Evolutionary conservation across 2,329 filamentous ascomycete species (phyloP).

Genomic region (Neonectria punicea): DNA sequence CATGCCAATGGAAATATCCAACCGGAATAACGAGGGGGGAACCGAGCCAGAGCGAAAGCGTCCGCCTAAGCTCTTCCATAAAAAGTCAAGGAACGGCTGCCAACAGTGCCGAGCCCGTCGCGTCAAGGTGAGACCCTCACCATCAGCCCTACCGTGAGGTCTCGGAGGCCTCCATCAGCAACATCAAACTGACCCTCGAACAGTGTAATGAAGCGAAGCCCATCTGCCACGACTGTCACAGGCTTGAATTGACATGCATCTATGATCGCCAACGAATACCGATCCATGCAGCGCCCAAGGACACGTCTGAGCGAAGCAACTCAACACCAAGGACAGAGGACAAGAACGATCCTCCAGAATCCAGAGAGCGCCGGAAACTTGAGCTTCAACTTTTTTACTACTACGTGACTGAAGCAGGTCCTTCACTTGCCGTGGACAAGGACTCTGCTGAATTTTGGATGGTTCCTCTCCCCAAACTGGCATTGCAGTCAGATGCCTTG

Average conservation of each 20-base stretch:
- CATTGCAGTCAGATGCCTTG: constrained; percentile 5
- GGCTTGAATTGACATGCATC: constrained; percentile 14
- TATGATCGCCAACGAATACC: constrained; percentile 13
- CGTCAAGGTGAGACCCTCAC: constrained; percentile 11
- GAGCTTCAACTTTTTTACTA: constrained; percentile 16
- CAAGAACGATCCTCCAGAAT: constrained; percentile 16
- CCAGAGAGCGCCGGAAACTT: constrained; percentile 15
- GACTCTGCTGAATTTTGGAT: not conserved
- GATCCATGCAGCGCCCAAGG: not conserved
- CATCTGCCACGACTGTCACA: constrained; percentile 13
- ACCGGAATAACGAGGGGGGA: not conserved
- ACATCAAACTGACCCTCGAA: not conserved
- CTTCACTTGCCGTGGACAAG: constrained; percentile 6
- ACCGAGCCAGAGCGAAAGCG: constrained; percentile 9
- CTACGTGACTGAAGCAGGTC: constrained; percentile 10
- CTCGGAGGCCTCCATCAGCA: not conserved
- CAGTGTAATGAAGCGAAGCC: constrained; percentile 23
- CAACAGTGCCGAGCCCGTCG: constrained; percentile 22
- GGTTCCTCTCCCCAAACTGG: not conserved
- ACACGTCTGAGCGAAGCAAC: not conserved
- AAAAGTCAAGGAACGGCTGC: constrained; percentile 23
- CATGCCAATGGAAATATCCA: not conserved
- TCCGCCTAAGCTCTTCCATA: constrained; percentile 22
- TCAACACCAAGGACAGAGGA: not conserved
- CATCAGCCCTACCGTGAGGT: not conserved